Evolutionary conservation across 1,284 basidiomycete genomes (phyloP).

Genomic region (Farysia itapuensis): DNA sequence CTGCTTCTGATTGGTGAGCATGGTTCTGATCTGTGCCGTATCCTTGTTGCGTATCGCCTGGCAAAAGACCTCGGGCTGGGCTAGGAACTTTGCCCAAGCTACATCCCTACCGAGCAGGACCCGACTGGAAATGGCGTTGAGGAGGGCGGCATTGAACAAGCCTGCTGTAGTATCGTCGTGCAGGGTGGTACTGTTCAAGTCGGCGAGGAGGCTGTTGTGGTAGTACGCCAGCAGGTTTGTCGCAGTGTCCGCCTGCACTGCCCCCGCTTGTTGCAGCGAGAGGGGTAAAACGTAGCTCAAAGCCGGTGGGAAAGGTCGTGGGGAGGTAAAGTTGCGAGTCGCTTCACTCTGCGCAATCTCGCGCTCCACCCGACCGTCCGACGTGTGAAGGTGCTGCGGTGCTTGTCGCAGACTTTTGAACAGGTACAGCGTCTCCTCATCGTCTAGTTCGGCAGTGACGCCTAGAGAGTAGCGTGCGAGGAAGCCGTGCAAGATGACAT

Average conservation of each 20-base stretch:
- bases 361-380: too few species aligned
- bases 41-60: not conserved
- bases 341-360: too few species aligned
- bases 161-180: not conserved
- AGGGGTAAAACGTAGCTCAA: not conserved
- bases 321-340: not conserved
- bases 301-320: not conserved
- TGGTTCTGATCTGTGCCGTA: not conserved
- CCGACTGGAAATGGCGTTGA: slow-evolving; percentile 2
- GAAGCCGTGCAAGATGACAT: not conserved
- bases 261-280: not conserved
- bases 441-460: not conserved
- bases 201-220: not conserved
- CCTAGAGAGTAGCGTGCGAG: slow-evolving; percentile 1
- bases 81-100: slow-evolving; percentile 8
- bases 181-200: not conserved
- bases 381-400: too few species aligned
- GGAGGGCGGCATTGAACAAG: slow-evolving; percentile 2
- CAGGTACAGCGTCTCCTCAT: not conserved
- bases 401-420: not conserved
- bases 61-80: slow-evolving; percentile 1
- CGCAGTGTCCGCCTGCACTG: slow-evolving; percentile 8
- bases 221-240: slow-evolving; percentile 1
- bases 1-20: slow-evolving; percentile 4
- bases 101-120: slow-evolving; percentile 7